Evolutionary conservation across 2,329 filamentous ascomycete species (phyloP), one percentile per base, ranked within the genome.

Genomic region (Falciphora oryzae): DNA sequence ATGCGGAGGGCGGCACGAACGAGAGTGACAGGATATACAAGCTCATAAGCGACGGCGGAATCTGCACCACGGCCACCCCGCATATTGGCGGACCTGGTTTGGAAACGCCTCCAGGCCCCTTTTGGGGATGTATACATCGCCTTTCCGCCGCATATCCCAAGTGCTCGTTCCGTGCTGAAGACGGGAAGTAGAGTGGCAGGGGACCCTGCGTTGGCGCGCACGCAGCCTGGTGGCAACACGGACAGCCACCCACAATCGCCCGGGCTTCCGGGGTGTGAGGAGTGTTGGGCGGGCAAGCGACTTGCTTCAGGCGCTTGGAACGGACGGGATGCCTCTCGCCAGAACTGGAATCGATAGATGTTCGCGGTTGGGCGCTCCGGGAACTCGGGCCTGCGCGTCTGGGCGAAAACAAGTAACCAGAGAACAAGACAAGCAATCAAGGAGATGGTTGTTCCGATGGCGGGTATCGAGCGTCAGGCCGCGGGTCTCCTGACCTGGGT

Each of bases 41-140:
- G 61, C 61, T 62, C 38, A 56, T 57, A 62, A 62, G 44, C 61
- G 61, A 62, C 44, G n/a, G 18, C 61, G 7, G 50, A 57, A 59
- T 28, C 62, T 63, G 53, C 62, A 61, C 14, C 22, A 29, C n/a
- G 35, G 57, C 16, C 63, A 64, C 57, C 57, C 63, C 63, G 63
- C 57, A 60, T 35, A 56, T 28, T 64, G 29, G 53, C 57, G 57
- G 63, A 64, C 63, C 63, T 32, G 63, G 63, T 64, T 60, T 60
- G 13, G 22, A 31, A 31, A 18, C 31, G 57, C 25, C n/a, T 27
- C 56, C 8, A 27, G 50, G 14, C 18, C 44, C 18, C 22, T 50
- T 50, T n/a, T n/a, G 44, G 44, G 18, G 1, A 6, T 44, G 38
- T 44, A 7, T 35, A 13, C 28, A 53, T 61, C 38, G 57, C 63